Base-by-base conservation (phyloP, 2,329 filamentous ascomycete genomes). In the Bisporella sp. region DNA sequence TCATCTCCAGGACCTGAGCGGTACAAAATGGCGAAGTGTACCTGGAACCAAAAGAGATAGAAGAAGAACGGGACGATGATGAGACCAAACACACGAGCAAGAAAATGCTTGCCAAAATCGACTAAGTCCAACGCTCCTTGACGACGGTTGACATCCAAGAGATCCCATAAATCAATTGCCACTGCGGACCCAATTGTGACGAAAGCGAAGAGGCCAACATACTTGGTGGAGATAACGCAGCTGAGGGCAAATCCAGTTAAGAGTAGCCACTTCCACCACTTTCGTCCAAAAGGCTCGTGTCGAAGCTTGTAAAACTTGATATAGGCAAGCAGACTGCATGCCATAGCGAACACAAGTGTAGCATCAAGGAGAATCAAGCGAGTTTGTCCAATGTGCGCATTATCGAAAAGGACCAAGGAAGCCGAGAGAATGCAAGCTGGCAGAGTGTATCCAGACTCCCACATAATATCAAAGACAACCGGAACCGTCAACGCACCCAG, bases 221-320 rank as follows among this genome's bases (percentile, higher is more conserved):
- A 99, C 75, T 99, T 99, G 68, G 89, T 95, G 49, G 93, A 97
- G 63, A 99, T 97, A 66, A 96, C 93, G 68, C 92, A 97, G 66
- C 91, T 96, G 66, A 99, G 79, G 54, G 85, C 85, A 67, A 99
- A 92, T 53, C 93, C 93, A 6, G 93, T 99, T 62, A 97, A 72
- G 55, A 99, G 82, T 53, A 99, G 80, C 93, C 93, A 99, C 71
- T 99, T 99, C 93, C 93, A 99, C 93, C 93, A 99, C 73, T 99
- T 97, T 55, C 90, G 82, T 53, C 87, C 82, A 68, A 99, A 99
- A 3, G 93, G 79, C 57, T 84, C 78, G 62, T 97, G 91, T 60
- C 93, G 82, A 59, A 92, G 75, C 78, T 97, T 99, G 76, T 97
- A 97, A 73, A 97, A 99, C 61, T 91, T 89, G 71, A 99, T 86